Evolutionary conservation across 352 stramenopile genomes (phyloP).

Genomic region (Pythium folliculosum): DNA sequence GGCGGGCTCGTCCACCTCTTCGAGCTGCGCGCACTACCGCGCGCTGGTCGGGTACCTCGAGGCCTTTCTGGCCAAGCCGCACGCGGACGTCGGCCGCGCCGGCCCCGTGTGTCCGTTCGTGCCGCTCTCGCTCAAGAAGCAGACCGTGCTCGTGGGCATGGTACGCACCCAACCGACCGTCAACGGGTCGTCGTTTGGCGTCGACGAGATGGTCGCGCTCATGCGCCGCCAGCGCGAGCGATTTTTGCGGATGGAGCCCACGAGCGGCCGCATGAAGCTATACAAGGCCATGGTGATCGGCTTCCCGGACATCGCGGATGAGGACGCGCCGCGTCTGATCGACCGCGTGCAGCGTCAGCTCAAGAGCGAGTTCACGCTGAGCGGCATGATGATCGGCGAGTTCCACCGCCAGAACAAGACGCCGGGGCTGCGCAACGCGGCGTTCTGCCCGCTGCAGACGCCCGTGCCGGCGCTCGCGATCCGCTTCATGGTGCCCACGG

Average conservation of each 20-base stretch:
- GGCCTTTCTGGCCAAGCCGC: constrained; percentile 7
- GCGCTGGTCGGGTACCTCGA: constrained; percentile 5
- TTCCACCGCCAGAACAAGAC: constrained; percentile 8
- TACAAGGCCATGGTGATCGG: constrained; percentile 13
- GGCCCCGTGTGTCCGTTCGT: constrained; percentile 9
- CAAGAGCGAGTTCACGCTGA: constrained; percentile 4
- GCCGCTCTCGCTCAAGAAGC: constrained; percentile 3
- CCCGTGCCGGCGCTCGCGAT: constrained; percentile 3
- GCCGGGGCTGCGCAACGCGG: background rate
- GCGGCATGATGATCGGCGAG: constrained; percentile 16
- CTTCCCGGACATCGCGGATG: constrained; percentile 1
- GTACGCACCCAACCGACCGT: background rate
- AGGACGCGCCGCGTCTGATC: background rate
- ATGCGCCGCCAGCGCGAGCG: constrained; percentile 10
- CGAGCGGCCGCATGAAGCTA: background rate
- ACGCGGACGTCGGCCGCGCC: constrained; percentile 6
- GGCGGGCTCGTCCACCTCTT: background rate
- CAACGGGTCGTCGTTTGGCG: background rate
- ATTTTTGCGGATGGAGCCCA: background rate
- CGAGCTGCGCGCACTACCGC: constrained; percentile 3
- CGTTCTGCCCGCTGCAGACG: constrained; percentile 3
- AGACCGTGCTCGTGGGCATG: constrained; percentile 11
- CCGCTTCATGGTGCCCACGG: constrained; percentile 12
- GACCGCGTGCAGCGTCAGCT: background rate
- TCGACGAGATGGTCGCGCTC: constrained; percentile 4